Evolutionary conservation across 495 filamentous ascomycete species (phyloP).

Genomic region (Penicillium ucsense): DNA sequence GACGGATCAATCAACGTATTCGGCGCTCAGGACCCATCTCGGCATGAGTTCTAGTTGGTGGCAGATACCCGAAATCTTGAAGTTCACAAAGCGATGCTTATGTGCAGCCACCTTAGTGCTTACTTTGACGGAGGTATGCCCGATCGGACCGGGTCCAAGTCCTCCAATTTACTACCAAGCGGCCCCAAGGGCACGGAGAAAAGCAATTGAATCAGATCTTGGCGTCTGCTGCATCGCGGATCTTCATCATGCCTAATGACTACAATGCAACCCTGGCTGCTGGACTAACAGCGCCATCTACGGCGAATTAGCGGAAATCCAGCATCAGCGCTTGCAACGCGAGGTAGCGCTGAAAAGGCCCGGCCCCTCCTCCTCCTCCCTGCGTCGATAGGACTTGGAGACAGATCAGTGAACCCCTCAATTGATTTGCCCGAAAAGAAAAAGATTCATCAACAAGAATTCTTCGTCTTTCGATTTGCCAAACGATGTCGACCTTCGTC

Average conservation of each 20-base stretch:
- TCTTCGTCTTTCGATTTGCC: no score
- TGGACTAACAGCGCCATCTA: not conserved
- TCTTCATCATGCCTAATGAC: not conserved
- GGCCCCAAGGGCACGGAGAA: not conserved
- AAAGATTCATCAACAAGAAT: no score
- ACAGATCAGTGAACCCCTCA: no score
- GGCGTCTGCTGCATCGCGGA: not conserved
- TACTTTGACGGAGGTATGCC: not conserved
- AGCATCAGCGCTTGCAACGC: no score
- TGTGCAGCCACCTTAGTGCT: not conserved
- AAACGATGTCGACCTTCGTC: not conserved
- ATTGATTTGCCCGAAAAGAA: no score
- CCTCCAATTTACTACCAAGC: no score
- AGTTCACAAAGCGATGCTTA: not conserved
- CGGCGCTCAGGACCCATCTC: no score
- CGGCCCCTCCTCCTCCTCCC: no score
- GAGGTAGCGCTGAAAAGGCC: no score
- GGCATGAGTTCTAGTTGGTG: not conserved
- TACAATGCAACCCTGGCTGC: not conserved
- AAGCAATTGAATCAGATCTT: not conserved
- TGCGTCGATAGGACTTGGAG: no score
- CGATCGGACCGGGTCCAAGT: no score
- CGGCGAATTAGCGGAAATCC: not conserved
- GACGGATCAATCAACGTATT: no score
- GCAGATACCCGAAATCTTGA: not conserved